Base-by-base conservation (phyloP, 2,329 filamentous ascomycete species). In the Biscogniauxia mediterranea region DNA sequence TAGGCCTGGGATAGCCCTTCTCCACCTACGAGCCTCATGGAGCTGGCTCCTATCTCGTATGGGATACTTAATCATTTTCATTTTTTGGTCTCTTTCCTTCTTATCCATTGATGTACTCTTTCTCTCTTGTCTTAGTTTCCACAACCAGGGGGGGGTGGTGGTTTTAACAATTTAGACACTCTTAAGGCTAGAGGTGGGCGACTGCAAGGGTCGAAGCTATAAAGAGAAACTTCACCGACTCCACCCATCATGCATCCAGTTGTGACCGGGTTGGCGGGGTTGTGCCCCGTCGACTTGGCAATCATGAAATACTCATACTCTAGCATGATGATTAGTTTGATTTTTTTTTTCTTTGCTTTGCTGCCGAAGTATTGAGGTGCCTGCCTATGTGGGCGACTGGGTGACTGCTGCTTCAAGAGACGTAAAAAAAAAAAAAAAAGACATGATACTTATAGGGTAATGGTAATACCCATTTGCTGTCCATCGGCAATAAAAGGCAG, bases 231-330 rank as follows among this genome's bases (percentile, higher is more conserved):
- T 11, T 17, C 15, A 46, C 38, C 38, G 38, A 46, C 38, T n/a
- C 50, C 50, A 25, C 9, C 9, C 19, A 13, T 52, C 9, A 19
- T 25, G 19, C 19, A 52, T 13, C 19, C 23, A 19, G 19, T 52
- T 52, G 50, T 25, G 52, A 54, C 52, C 52, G 52, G 52, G 52
- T 54, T 32, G 52, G 52, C 25, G 52, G 52, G 52, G 52, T 54
- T 17, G 23, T 11, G 13, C 20, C 52, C 21, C n/a, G 52, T 54
- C 23, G 17, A 21, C 20, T 52, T 26, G 51, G 23, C 20, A 21
- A 52, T 52, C 51, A 26, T 21, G 19, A 26, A 21, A 15, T 13
- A 23, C 23, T 23, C 23, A n/a, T 23, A 23, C 2, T 2, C 51
- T 52, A 52, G 19, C 51, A 19, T 32, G 25, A 20, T 52, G 50